phyloP scores from a whole-genome alignment of 257 asterid genomes.

The Paraleonurus japonicus region DNA sequence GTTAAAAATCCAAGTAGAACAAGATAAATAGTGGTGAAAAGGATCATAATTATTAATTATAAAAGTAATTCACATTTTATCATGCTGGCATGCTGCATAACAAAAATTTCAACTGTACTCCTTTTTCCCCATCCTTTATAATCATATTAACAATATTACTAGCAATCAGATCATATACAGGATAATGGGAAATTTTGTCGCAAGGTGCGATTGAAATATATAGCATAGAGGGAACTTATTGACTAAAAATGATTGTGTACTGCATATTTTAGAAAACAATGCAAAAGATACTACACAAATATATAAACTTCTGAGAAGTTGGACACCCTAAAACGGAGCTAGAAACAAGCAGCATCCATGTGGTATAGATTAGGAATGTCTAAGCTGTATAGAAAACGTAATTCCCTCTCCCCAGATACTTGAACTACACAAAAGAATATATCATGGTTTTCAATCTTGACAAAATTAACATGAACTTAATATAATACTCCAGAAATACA shows the following conservation, averaged over 20 bases:
- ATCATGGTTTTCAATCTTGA: background rate
- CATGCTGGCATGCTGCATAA: background rate
- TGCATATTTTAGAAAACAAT: background rate
- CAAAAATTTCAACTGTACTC: background rate
- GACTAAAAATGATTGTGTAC: background rate
- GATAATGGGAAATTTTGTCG: background rate
- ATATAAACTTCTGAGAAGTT: background rate
- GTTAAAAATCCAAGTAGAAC: background rate
- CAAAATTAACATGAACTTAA: background rate
- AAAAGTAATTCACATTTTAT: constrained; percentile 12
- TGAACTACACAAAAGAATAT: background rate
- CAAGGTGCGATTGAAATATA: background rate
- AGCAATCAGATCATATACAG: constrained; percentile 2
- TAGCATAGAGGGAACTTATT: background rate
- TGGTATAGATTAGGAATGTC: constrained; percentile 1
- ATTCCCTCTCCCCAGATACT: background rate
- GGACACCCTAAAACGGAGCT: background rate
- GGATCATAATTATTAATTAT: background rate
- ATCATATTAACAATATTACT: constrained; percentile 18
- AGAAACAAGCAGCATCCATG: background rate
- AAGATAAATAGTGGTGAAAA: constrained; percentile 9
- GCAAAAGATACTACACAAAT: background rate
- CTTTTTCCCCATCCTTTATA: background rate
- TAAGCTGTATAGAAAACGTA: background rate
- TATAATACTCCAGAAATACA: background rate